These are phyloP conservation scores for Mycogone perniciosa DNA, from an alignment of 2,329 filamentous ascomycete genomes.

Conservation along the genomic window DNA sequence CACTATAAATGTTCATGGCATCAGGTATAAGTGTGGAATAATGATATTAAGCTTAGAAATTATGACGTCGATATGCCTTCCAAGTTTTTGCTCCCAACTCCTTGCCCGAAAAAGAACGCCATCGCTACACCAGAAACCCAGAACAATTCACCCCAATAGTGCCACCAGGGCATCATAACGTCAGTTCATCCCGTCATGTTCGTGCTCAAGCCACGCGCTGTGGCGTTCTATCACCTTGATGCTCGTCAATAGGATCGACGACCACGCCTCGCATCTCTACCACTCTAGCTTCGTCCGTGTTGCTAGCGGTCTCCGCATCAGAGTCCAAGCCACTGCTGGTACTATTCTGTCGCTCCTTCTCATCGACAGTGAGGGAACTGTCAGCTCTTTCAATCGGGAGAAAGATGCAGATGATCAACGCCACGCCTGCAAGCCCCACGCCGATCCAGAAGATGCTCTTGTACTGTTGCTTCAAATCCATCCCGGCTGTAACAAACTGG, in stretches of 20 bases:
- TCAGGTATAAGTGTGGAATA: too few species aligned
- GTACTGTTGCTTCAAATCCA: slow-evolving; percentile 46
- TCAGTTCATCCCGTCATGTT: background rate
- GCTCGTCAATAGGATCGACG: background rate
- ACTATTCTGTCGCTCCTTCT: slow-evolving; percentile 13
- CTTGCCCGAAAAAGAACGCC: too few species aligned
- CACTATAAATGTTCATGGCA: too few species aligned
- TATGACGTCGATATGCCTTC: too few species aligned
- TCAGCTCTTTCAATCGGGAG: slow-evolving; percentile 21
- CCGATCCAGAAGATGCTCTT: slow-evolving; percentile 57
- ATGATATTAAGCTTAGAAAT: too few species aligned
- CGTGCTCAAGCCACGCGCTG: background rate
- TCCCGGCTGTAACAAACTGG: slow-evolving; percentile 30
- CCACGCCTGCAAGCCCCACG: slow-evolving; percentile 42
- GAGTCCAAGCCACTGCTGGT: slow-evolving; percentile 5
- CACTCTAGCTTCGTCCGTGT: background rate
- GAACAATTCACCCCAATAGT: too few species aligned
- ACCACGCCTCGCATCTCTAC: slow-evolving; percentile 8
- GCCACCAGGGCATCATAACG: too few species aligned
- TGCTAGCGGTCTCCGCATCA: background rate
- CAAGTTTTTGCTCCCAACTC: too few species aligned
- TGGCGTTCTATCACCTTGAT: background rate
- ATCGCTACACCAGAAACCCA: too few species aligned
- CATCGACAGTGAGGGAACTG: slow-evolving; percentile 16
- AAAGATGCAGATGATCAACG: slow-evolving; percentile 35